Evolutionary conservation across 768 basidiomycete genomes (phyloP), one percentile per base, ranked within the genome.

Genomic region (Rickenella mellea): DNA sequence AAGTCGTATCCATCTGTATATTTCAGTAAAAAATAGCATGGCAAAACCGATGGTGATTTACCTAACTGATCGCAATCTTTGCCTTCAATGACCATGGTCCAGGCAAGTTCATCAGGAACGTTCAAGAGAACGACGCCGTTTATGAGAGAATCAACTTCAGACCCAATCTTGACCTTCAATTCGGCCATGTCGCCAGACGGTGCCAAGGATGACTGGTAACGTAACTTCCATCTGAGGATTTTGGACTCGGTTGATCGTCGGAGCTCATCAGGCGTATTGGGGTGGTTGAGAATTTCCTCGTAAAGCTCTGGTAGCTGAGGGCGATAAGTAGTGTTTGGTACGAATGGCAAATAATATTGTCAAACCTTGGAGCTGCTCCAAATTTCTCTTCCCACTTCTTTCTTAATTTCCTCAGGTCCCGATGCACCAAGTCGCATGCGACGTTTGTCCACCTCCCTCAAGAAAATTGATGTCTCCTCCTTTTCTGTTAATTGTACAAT

Each of bases 21-120:
- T 26, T 26, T 46, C 28, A 47, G 39, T 20, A 19, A 35, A 15
- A 47, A 45, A n/a, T 47, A 39, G n/a, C 25, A 27, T 19, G 21
- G 14, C 31, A 40, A 44, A 17, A 26, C 26, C 14, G 29, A 28
- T 14, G 12, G 33, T 19, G 20, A 59, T 76, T 53, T 54, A 89
- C 90, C 73, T 6, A 87, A 66, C 5, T 68, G 68, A 21, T 76
- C 77, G 28, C 65, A 70, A 55, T 98, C 82, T 42, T 66, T 74
- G 47, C 76, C 72, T 53, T 98, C 89, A 32, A 97, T 66, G 47
- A 71, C 78, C 3, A 84, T 58, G 21, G 63, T 68, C 94, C 96
- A 99, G 1, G 86, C 90, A 20, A 81, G 56, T 53, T 88, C 82
- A 51, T 96, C 83, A 0, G 78, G 74, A 7, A 92, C 73, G 12